Evolutionary conservation across 768 basidiomycete genomes (phyloP), one percentile per base, ranked within the genome.

Genomic region (Tulasnella sp.): DNA sequence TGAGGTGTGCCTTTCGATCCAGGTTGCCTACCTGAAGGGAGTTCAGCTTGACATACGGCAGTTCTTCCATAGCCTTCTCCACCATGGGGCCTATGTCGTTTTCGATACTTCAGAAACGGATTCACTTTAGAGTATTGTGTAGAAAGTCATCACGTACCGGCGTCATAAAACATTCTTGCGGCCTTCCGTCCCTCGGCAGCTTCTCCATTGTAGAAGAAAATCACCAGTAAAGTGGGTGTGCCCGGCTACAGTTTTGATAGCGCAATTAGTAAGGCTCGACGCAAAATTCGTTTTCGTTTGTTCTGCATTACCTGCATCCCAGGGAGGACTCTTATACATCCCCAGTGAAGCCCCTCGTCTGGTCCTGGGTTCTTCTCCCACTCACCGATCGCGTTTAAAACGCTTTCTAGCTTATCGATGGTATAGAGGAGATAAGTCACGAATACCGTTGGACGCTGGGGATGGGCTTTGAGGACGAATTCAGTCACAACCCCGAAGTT

Each of bases 391-490:
- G 34, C n/a, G 36, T 56, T 48, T 39, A 52, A 14, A 24, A 76
- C 42, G 5, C 12, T n/a, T 8, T 36, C 44, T 6, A 76, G 39
- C 19, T 52, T 42, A 5, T 76, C 75, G 10, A 58, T 36, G 6
- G 75, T 16, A 36, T 44, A 76, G 52, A 62, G 34, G 27, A 56
- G 36, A 9, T 44, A 36, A 24, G 75, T 76, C 34, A 58, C 34
- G 44, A 48, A 77, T 9, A 77, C 76, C 21, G 36, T 40, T 31
- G 56, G 82, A 16, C 87, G 86, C 80, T 90, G 90, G 9, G 88
- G 89, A 81, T 90, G 85, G 71, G 90, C 81, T 79, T 83, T 87
- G 83, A 80, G 84, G 78, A 48, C 75, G 24, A 76, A 48, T 52
- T 76, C 75, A 7, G 75, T 76, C 6, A 76, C 52, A 21, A 76